phyloP scores from a whole-genome alignment of 257 asterid genomes.

The Lavandula angustifolia region DNA sequence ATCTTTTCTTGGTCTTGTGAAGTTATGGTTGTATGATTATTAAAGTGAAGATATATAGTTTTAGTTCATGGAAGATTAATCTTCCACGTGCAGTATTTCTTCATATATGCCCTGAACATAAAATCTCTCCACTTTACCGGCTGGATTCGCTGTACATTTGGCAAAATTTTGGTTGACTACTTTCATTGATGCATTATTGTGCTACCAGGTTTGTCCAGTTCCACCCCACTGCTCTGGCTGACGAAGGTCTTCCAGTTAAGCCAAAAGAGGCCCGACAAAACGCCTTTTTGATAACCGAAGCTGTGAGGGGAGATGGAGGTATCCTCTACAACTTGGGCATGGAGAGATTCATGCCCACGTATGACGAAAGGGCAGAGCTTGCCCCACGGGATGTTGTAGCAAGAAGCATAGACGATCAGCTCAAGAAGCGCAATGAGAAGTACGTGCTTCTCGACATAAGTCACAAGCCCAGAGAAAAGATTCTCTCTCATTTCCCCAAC shows the following conservation, averaged over 20 bases:
- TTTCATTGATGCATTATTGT: slow-evolving; percentile 14
- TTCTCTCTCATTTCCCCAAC: slow-evolving; percentile 90
- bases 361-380: slow-evolving; percentile 87
- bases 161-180: background rate
- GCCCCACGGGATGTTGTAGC: slow-evolving; percentile 98
- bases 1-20: background rate
- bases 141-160: slow-evolving; percentile 5
- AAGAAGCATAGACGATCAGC: slow-evolving; percentile 94
- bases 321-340: slow-evolving; percentile 71
- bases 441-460: slow-evolving; percentile 91
- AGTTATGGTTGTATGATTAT: background rate
- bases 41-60: background rate
- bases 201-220: slow-evolving; percentile 87
- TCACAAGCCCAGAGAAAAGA: slow-evolving; percentile 67
- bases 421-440: slow-evolving; percentile 75
- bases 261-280: slow-evolving; percentile 73
- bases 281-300: slow-evolving; percentile 90
- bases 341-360: slow-evolving; percentile 88
- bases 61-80: background rate
- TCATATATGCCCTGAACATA: background rate
- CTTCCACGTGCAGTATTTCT: too few relatives aligned
- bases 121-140: background rate
- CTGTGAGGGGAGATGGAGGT: slow-evolving; percentile 98
- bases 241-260: slow-evolving; percentile 84
- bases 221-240: slow-evolving; percentile 98